Evolutionary conservation across 768 basidiomycete genomes (phyloP).

Genomic region (Phylloporus scabripes): DNA sequence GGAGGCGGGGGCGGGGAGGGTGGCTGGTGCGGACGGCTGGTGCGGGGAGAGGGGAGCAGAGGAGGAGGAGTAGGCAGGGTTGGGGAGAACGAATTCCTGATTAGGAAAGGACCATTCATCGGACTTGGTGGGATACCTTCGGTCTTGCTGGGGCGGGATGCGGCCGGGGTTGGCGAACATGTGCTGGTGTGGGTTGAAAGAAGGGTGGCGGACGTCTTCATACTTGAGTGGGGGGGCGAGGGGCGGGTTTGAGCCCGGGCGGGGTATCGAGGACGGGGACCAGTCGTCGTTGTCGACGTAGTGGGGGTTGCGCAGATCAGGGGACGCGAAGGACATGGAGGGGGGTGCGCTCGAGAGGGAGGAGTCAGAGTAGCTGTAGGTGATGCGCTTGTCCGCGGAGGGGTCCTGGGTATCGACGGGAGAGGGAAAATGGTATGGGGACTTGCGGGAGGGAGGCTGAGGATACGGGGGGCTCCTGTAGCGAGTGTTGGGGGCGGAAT

Average conservation of each 20-base stretch:
- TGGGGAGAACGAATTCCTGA: slow-evolving; percentile 49
- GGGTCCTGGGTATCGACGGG: slow-evolving; percentile 36
- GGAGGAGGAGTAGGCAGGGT: slow-evolving; percentile 21
- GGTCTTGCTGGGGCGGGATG: slow-evolving; percentile 66
- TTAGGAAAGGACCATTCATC: slow-evolving; percentile 68
- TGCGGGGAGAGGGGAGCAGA: slow-evolving; percentile 41
- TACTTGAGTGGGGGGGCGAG: slow-evolving; percentile 52
- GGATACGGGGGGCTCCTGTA: slow-evolving; percentile 56
- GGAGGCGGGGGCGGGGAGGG: slow-evolving; percentile 41
- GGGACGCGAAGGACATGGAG: slow-evolving; percentile 47
- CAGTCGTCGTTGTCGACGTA: slow-evolving; percentile 50
- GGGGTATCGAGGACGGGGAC: slow-evolving; percentile 55
- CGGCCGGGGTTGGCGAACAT: slow-evolving; percentile 66
- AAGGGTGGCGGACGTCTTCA: slow-evolving; percentile 67
- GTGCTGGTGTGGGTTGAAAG: slow-evolving; percentile 57
- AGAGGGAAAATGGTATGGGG: slow-evolving; percentile 54
- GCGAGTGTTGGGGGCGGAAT: slow-evolving; percentile 39
- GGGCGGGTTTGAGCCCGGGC: slow-evolving; percentile 60
- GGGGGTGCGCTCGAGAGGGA: slow-evolving; percentile 50
- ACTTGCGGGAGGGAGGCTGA: slow-evolving; percentile 41
- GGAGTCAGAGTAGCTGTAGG: slow-evolving; percentile 37
- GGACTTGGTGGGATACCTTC: slow-evolving; percentile 54
- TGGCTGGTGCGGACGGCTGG: slow-evolving; percentile 25
- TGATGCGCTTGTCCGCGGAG: slow-evolving; percentile 39
- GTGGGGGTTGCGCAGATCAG: slow-evolving; percentile 41